A percentile compares a stretch with the other conserved stretches of the same genome.
Evolutionary conservation across 495 filamentous ascomycete genomes (phyloP).

Genomic region (Xylaria flabelliformis): DNA sequence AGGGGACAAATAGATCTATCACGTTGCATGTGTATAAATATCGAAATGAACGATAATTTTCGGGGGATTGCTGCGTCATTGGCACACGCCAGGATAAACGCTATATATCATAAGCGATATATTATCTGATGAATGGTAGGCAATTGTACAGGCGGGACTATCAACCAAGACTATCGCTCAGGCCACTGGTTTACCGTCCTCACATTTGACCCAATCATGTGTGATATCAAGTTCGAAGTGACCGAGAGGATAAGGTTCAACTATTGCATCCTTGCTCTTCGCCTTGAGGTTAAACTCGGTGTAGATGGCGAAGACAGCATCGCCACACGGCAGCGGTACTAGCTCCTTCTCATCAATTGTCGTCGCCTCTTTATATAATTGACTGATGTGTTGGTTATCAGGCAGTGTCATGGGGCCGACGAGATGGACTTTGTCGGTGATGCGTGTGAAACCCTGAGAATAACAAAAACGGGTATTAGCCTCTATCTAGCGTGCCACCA

Average conservation of each 20-base stretch:
- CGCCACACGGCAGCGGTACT: neutral
- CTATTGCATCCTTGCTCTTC: neutral
- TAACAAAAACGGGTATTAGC: neutral
- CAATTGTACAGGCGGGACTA: neutral
- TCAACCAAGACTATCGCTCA: neutral
- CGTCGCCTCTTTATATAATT: neutral
- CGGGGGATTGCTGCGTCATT: too few relatives aligned
- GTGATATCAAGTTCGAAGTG: neutral
- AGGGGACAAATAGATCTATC: too few relatives aligned
- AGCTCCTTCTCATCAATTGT: neutral
- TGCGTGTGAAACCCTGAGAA: neutral
- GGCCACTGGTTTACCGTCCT: neutral
- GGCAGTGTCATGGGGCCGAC: neutral
- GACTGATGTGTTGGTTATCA: neutral
- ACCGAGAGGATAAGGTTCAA: neutral
- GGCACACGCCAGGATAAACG: too few relatives aligned
- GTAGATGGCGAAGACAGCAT: neutral
- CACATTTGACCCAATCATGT: neutral
- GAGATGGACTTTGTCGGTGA: neutral
- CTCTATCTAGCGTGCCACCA: neutral
- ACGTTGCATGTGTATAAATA: too few relatives aligned
- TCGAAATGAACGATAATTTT: too few relatives aligned
- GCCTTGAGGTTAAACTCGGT: neutral
- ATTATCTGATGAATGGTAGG: too few relatives aligned
- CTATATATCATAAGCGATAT: too few relatives aligned